These are phyloP conservation scores for Aspergillus chevalieri DNA, from an alignment of 2,329 filamentous ascomycete genomes.

Conservation along the genomic window DNA sequence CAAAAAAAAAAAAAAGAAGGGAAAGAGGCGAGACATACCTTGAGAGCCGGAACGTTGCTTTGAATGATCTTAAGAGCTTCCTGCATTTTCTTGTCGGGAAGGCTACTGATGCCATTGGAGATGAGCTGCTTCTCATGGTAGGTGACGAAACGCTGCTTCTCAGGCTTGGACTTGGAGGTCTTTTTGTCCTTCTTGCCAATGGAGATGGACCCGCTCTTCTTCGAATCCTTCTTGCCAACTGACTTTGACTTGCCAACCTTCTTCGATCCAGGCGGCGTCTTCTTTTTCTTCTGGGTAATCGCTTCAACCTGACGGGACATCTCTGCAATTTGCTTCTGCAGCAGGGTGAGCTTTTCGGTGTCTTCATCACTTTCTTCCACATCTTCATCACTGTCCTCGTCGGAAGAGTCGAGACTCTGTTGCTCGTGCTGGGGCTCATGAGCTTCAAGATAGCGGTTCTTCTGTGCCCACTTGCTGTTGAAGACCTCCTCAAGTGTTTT, in stretches of 20 bases:
- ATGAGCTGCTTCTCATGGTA: constrained; percentile 86
- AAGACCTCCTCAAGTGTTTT: constrained; percentile 70
- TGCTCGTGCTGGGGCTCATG: constrained; percentile 63
- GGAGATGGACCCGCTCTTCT: constrained; percentile 37
- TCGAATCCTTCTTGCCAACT: constrained; percentile 26
- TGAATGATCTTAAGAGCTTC: constrained; percentile 86
- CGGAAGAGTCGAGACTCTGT: constrained; percentile 58
- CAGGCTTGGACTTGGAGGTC: constrained; percentile 34
- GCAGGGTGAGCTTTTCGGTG: constrained; percentile 56
- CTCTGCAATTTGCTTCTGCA: constrained; percentile 67
- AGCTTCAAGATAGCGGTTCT: constrained; percentile 72
- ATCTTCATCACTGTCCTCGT: constrained; percentile 68
- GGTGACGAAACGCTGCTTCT: constrained; percentile 61
- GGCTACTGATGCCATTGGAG: constrained; percentile 72
- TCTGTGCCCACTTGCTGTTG: constrained; percentile 67
- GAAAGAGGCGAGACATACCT: constrained; percentile 37
- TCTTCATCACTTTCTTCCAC: constrained; percentile 61
- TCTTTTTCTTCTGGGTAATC: constrained; percentile 55
- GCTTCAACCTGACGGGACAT: constrained; percentile 62
- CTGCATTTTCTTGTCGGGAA: constrained; percentile 71
- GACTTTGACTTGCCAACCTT: constrained; percentile 35
- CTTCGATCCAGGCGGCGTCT: constrained; percentile 48
- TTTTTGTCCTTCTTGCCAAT: constrained; percentile 54
- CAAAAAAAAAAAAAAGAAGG: not conserved
- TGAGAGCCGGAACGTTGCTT: constrained; percentile 68